phyloP scores from a whole-genome alignment of 2,329 filamentous ascomycete genomes.

The Fusarium sp. region DNA sequence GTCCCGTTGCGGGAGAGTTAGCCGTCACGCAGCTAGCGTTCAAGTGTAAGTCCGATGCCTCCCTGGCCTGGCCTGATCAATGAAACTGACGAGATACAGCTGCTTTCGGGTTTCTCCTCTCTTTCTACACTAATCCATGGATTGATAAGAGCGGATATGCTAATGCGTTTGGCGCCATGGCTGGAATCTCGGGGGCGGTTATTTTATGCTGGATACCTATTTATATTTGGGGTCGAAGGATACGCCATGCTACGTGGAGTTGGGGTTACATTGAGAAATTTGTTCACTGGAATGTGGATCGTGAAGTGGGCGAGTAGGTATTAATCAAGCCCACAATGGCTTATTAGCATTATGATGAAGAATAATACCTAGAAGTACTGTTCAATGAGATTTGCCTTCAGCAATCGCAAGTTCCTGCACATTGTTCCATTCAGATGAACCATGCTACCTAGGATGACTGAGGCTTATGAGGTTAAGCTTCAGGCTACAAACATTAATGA shows the following conservation, averaged over 20 bases:
- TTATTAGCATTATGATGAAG: too few species aligned
- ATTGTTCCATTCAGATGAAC: too few species aligned
- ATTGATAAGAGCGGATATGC: constrained; percentile 59
- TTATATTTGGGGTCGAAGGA: background rate
- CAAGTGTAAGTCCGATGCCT: constrained; percentile 54
- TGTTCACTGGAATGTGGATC: background rate
- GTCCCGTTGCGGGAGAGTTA: constrained; percentile 65
- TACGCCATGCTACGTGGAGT: background rate
- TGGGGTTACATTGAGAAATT: background rate
- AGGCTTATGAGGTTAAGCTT: too few species aligned
- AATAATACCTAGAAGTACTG: too few species aligned
- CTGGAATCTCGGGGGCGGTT: constrained; percentile 42
- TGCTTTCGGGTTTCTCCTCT: constrained; percentile 65
- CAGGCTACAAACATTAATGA: too few species aligned
- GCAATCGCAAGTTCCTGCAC: too few species aligned
- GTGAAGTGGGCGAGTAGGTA: background rate
- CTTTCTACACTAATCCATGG: constrained; percentile 70
- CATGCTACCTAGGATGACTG: too few species aligned
- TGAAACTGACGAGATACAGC: constrained; percentile 43
- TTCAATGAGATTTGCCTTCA: too few species aligned
- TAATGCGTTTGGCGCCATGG: constrained; percentile 65
- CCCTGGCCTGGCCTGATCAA: background rate
- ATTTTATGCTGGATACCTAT: background rate
- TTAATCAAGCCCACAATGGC: too few species aligned
- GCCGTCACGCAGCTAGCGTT: constrained; percentile 63